Evolutionary conservation across 345 rosid species (phyloP).

Genomic region (Gossypium mustelinum): DNA sequence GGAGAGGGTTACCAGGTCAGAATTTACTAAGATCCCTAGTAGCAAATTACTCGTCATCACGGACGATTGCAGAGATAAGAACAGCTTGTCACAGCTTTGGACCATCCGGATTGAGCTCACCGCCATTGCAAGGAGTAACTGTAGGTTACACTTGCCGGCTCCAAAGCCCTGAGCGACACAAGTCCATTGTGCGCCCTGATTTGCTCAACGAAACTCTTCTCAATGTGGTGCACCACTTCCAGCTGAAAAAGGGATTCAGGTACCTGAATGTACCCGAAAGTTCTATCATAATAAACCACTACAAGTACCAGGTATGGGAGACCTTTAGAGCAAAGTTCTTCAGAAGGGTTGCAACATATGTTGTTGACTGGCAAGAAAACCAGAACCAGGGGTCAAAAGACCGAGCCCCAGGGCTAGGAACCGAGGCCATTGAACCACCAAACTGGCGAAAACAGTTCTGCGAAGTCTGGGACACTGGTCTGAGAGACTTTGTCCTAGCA

Average conservation of each 20-base stretch:
- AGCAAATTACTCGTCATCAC: slow-evolving; percentile 62
- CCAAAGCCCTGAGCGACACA: slow-evolving; percentile 81
- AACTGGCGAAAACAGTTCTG: slow-evolving; percentile 83
- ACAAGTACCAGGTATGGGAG: slow-evolving; percentile 98
- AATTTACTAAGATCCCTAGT: slow-evolving; percentile 56
- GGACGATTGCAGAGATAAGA: slow-evolving; percentile 60
- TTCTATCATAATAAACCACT: slow-evolving; percentile 72
- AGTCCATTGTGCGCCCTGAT: slow-evolving; percentile 69
- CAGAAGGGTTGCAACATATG: slow-evolving; percentile 92
- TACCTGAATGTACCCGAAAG: slow-evolving; percentile 64
- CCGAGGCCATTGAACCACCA: slow-evolving; percentile 75
- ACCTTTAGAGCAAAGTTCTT: slow-evolving; percentile 81
- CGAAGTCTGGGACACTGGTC: slow-evolving; percentile 93
- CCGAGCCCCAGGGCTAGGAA: slow-evolving; percentile 92
- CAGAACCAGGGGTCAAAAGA: slow-evolving; percentile 90
- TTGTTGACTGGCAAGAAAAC: slow-evolving; percentile 87
- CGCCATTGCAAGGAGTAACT: slow-evolving; percentile 72
- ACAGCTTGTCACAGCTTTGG: slow-evolving; percentile 90
- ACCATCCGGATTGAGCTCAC: slow-evolving; percentile 75
- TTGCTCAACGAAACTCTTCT: slow-evolving; percentile 60
- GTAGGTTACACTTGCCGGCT: slow-evolving; percentile 90
- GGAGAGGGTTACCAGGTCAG: slow-evolving; percentile 39
- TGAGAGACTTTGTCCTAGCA: slow-evolving; percentile 71
- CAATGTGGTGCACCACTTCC: slow-evolving; percentile 88
- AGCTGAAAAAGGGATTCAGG: slow-evolving; percentile 48